phyloP scores from a whole-genome alignment of 768 basidiomycete species.

The Rhodosporidiobolus sp. region DNA sequence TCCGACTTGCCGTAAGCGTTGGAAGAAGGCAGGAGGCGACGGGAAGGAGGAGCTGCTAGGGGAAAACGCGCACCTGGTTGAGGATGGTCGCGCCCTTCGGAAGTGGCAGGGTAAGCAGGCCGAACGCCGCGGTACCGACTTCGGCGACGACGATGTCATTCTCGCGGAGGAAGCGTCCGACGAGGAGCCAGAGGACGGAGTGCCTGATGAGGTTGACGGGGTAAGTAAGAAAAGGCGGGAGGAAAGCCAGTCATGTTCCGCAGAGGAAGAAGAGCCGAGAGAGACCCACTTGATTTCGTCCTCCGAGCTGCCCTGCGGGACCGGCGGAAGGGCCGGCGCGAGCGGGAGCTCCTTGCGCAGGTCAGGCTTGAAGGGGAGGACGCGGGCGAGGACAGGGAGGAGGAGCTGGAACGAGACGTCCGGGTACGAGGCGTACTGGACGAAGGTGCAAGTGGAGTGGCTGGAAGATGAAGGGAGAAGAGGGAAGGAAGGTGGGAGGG shows the following conservation, averaged over 20 bases:
- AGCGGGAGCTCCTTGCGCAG: slow-evolving; percentile 7
- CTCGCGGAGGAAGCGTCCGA: slow-evolving; percentile 33
- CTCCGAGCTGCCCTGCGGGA: slow-evolving; percentile 55
- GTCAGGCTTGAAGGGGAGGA: slow-evolving; percentile 18
- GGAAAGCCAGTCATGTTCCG: slow-evolving; percentile 37
- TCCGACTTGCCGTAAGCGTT: slow-evolving; percentile 41
- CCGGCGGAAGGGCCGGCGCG: not conserved
- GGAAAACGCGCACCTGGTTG: slow-evolving; percentile 53
- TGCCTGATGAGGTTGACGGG: slow-evolving; percentile 52
- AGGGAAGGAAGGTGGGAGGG: too few relatives aligned
- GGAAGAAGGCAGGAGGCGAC: slow-evolving; percentile 12
- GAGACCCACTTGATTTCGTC: slow-evolving; percentile 38
- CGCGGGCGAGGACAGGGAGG: slow-evolving; percentile 41
- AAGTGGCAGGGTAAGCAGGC: slow-evolving; percentile 73
- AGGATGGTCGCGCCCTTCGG: slow-evolving; percentile 67
- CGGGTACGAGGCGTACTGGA: slow-evolving; percentile 41
- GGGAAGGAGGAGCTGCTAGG: too few relatives aligned
- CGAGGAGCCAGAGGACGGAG: slow-evolving; percentile 35
- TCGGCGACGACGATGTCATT: slow-evolving; percentile 72
- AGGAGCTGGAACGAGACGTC: slow-evolving; percentile 44
- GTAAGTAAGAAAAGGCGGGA: slow-evolving; percentile 13
- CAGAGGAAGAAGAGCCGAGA: slow-evolving; percentile 45
- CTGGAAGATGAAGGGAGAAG: slow-evolving; percentile 49
- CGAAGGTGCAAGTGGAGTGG: slow-evolving; percentile 63
- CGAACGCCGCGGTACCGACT: slow-evolving; percentile 84